phyloP scores from a whole-genome alignment of 2,329 filamentous ascomycete genomes.

The Fonsecaea nubica region DNA sequence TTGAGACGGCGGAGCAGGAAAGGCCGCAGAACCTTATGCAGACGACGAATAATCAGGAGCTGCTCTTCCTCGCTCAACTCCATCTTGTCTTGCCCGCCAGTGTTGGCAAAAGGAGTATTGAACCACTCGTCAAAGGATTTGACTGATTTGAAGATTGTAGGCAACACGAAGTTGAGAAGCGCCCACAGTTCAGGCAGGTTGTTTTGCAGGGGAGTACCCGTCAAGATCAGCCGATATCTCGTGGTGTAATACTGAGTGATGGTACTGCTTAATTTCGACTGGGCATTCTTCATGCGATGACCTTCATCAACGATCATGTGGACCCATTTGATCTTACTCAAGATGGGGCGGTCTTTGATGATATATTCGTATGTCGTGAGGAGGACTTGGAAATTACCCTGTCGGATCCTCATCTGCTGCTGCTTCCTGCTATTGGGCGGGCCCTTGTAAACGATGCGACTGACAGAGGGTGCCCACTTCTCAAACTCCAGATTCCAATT shows the following conservation, averaged over 20 bases:
- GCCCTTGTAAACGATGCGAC: conserved; percentile 94
- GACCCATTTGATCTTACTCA: conserved; percentile 99
- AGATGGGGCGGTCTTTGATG: conserved; percentile 93
- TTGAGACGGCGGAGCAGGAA: conserved; percentile 98
- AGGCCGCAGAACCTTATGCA: conserved; percentile 95
- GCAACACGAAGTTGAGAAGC: conserved; percentile 96
- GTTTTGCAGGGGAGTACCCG: conserved; percentile 95
- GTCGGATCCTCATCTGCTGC: conserved; percentile 91
- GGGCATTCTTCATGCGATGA: conserved; percentile 98
- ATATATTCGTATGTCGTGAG: conserved; percentile 99
- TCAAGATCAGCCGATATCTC: conserved; percentile 93
- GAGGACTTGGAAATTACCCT: conserved; percentile 92
- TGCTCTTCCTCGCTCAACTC: conserved; percentile 99
- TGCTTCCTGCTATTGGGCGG: conserved; percentile 85
- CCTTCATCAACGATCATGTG: conserved; percentile 99
- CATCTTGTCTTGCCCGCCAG: conserved; percentile 97
- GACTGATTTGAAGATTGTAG: conserved; percentile 98
- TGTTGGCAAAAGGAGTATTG: conserved; percentile 99
- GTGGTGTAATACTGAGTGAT: conserved; percentile 95
- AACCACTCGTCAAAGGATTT: conserved; percentile 99
- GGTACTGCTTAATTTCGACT: conserved; percentile 93
- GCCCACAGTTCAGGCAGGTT: conserved; percentile 96
- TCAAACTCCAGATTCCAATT: conserved; percentile 99
- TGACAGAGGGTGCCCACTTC: conserved; percentile 92
- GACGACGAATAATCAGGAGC: conserved; percentile 93